phyloP scores from a whole-genome alignment of 2,329 filamentous ascomycete genomes.

The Monilinia vaccinii-corymbosi region DNA sequence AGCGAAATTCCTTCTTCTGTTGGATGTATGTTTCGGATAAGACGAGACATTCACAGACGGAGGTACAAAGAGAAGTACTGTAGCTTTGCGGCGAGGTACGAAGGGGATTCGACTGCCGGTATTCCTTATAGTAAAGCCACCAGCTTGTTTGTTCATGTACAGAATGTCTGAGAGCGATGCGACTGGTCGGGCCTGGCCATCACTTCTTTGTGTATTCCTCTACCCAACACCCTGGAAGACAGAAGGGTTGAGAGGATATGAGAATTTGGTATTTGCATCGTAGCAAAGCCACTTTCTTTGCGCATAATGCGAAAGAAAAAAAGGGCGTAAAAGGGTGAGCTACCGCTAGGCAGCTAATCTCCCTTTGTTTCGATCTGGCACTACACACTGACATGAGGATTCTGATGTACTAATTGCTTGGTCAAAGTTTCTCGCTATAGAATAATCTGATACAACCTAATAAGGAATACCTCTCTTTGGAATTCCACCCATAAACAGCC shows the following conservation, averaged over 20 bases:
- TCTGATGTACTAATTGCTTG: neutral
- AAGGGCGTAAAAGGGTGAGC: neutral
- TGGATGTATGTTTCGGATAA: neutral
- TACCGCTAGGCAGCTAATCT: neutral
- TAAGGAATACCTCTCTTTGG: neutral
- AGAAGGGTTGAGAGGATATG: neutral
- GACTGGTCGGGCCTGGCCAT: neutral
- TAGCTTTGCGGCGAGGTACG: neutral
- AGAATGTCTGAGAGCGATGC: neutral
- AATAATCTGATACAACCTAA: neutral
- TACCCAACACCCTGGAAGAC: neutral
- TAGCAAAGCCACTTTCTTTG: neutral
- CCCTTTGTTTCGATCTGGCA: neutral
- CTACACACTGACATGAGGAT: neutral
- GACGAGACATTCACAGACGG: neutral
- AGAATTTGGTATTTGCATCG: neutral
- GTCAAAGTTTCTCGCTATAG: neutral
- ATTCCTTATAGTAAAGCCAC: neutral
- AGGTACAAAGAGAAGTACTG: neutral
- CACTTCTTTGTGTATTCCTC: neutral
- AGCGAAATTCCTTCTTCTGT: slow-evolving; percentile 5
- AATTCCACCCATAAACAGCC: neutral
- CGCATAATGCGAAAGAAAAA: neutral
- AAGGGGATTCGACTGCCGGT: neutral
- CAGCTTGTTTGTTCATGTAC: neutral